phyloP scores from a whole-genome alignment of 2,329 filamentous ascomycete species.

The Geosmithia morbida region DNA sequence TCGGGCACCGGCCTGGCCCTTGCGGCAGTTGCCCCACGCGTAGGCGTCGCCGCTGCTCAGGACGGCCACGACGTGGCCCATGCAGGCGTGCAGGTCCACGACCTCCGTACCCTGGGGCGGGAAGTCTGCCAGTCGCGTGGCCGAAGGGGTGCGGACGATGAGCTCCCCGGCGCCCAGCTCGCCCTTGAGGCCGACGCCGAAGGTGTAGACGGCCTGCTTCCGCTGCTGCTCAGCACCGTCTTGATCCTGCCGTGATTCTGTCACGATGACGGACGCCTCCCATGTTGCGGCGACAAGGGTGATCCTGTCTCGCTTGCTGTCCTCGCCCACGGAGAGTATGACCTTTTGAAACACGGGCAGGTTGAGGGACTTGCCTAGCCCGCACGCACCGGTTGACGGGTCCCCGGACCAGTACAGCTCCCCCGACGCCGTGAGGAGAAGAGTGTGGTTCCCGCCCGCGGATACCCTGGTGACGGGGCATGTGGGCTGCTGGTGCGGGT shows the following conservation, averaged over 20 bases:
- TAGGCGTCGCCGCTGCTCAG: conserved; percentile 64
- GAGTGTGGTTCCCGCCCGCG: conserved; percentile 77
- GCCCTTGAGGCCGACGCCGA: conserved; percentile 54
- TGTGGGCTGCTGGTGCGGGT: conserved; percentile 16
- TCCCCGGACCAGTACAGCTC: conserved; percentile 53
- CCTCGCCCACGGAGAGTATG: conserved; percentile 16
- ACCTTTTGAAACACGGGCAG: conserved; percentile 23
- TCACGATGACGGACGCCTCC: conserved; percentile 55
- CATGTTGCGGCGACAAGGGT: conserved; percentile 56
- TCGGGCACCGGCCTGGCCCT: conserved; percentile 63
- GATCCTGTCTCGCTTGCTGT: conserved; percentile 9
- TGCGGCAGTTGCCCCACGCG: conserved; percentile 79
- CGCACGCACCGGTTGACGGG: conserved; percentile 38
- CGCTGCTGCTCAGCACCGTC: conserved; percentile 16
- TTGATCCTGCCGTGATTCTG: conserved; percentile 22
- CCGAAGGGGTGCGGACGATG: conserved; percentile 30
- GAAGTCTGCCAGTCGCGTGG: conserved; percentile 42
- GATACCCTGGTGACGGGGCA: conserved; percentile 23
- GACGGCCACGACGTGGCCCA: conserved; percentile 65
- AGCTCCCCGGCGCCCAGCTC: conserved; percentile 53
- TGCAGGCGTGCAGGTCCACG: conserved; percentile 53
- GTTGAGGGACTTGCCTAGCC: conserved; percentile 18
- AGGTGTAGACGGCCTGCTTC: conserved; percentile 42
- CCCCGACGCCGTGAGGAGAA: conserved; percentile 50
- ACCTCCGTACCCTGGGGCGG: conserved; percentile 46